Evolutionary conservation across 257 asterid species (phyloP).

Genomic region (Solanum sitiens): DNA sequence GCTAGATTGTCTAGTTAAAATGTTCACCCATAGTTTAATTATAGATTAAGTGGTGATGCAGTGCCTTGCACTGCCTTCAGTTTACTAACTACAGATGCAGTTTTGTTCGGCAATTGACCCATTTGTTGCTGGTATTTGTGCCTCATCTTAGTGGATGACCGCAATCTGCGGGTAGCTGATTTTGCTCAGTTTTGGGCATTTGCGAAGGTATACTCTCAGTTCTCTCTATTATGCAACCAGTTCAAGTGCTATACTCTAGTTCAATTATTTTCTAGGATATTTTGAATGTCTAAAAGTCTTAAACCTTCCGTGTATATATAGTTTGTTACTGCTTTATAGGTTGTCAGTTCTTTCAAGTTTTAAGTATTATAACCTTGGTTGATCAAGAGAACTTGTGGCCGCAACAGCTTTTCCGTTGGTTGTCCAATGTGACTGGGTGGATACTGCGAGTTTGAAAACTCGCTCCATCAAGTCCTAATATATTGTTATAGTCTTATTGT

Average conservation of each 20-base stretch:
- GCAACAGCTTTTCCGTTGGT: neutral
- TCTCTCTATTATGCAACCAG: conserved; percentile 46
- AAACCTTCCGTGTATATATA: conserved; percentile 12
- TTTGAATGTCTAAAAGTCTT: conserved; percentile 17
- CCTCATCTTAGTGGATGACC: conserved; percentile 99
- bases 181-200: conserved; percentile 99
- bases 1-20: conserved; percentile 27
- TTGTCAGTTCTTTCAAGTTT: conserved; percentile 2
- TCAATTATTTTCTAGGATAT: conserved; percentile 20
- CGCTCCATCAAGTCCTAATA: neutral
- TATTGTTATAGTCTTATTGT: neutral
- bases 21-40: conserved; percentile 32
- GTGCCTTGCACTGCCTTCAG: conserved; percentile 80
- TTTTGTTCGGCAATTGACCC: conserved; percentile 89
- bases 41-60: conserved; percentile 72
- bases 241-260: conserved; percentile 27
- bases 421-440: neutral
- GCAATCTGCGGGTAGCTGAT: conserved; percentile 99
- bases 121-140: conserved; percentile 96
- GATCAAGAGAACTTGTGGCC: neutral
- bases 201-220: conserved; percentile 92
- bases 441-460: neutral
- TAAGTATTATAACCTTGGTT: neutral
- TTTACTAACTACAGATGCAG: conserved; percentile 95
- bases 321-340: neutral